Evolutionary conservation across 306 rosid genomes (phyloP), one percentile per base, ranked within the genome.

Genomic region (Glycyrrhiza uralensis): DNA sequence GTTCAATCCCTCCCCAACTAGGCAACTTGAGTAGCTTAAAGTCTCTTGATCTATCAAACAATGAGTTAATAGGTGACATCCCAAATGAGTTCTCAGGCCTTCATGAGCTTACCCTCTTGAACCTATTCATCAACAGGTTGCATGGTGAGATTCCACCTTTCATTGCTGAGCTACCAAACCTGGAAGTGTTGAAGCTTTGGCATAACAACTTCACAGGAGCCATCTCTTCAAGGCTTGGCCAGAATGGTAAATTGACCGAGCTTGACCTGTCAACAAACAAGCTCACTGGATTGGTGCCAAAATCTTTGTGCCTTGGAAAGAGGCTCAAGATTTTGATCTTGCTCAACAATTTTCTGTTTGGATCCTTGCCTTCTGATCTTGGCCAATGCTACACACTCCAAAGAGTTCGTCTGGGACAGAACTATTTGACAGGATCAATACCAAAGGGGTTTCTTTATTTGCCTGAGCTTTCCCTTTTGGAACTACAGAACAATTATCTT

Each of bases 251-350:
- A 13, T 23, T 93, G 33, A 18, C 15, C 44, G 89, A 84, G 76
- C 88, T 93, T 63, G 98, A 93, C 71, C 80, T 93, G 51, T 93
- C 98, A 35, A 82, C 88, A 12, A 93, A 93, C 33, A 93, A 93
- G 80, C 93, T 93, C 86, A 90, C 98, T 5, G 98, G 98, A 4
- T 29, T 70, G 35, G 62, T 93, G 17, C 98, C 98, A 1, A 81
- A 74, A 42, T 78, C 81, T 70, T 83, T 93, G 0, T 93, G 98
- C 78, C 55, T 71, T 54, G 91, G 96, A n/a, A 85, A 76, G 66
- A 85, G 65, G 66, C 85, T 93, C 19, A 76, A 23, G 82, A 90
- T 87, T 60, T 57, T 93, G 71, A 93, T 93, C 70, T 41, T 89
- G 65, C 90, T 86, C 60, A 77, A 86, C 22, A 93, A 93, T 68